Percentiles rank a stretch among this genome's conserved stretches.
Conservation (phyloP, 306 rosid genomes). For the Psophocarpus tetragonolobus region DNA sequence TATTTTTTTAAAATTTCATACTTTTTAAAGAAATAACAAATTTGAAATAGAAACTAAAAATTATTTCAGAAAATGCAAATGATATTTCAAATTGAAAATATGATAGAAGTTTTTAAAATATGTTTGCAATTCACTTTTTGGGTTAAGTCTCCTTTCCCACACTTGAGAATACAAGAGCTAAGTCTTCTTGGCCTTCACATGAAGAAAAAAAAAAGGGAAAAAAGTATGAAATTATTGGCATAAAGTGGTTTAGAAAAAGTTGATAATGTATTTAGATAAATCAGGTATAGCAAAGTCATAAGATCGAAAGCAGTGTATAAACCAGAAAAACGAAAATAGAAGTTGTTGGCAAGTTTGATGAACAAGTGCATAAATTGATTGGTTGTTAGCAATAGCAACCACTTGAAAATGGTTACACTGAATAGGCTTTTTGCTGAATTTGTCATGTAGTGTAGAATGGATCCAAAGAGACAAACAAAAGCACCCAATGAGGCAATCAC, state of each 20-base stretch:
- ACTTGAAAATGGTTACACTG: not conserved
- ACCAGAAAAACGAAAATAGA: not conserved
- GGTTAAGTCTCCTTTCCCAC: too few relatives aligned
- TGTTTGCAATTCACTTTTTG: not conserved
- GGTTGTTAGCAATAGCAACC: not conserved
- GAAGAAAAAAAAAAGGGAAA: not conserved
- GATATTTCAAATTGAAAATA: too few relatives aligned
- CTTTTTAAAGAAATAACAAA: too few relatives aligned
- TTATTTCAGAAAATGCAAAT: too few relatives aligned
- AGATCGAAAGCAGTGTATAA: not conserved
- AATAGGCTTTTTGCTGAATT: not conserved
- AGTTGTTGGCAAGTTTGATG: not conserved
- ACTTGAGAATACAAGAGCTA: not conserved
- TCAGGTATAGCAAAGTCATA: not conserved
- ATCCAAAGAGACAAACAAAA: conserved; percentile 8
- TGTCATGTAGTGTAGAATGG: conserved; percentile 12
- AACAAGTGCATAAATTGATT: not conserved
- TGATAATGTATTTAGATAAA: not conserved
- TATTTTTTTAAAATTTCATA: too few relatives aligned
- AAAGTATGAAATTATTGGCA: not conserved
- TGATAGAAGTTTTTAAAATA: too few relatives aligned
- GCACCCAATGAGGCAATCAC: not conserved
- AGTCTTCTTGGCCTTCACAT: not conserved
- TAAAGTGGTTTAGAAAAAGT: not conserved
- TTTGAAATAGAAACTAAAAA: too few relatives aligned